Percentiles rank a stretch among this genome's conserved stretches.
Evolutionary conservation across 345 rosid genomes (phyloP).

Genomic region (Isatis tinctoria): DNA sequence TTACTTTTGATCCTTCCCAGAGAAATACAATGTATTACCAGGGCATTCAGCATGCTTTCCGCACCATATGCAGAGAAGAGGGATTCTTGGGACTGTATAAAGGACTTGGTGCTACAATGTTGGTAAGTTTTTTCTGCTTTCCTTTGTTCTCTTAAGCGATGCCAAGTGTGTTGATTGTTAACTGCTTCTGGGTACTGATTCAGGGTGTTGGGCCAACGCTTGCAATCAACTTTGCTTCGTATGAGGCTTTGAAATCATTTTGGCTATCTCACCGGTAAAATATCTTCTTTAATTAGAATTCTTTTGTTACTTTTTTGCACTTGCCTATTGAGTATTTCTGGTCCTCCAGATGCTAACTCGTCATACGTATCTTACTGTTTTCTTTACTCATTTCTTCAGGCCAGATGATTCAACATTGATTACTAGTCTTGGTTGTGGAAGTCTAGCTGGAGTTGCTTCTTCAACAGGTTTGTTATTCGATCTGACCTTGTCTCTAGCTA

Average conservation of each 20-base stretch:
- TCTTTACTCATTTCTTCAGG: constrained; percentile 37
- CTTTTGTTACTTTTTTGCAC: neutral
- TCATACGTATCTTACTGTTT: neutral
- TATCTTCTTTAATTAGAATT: neutral
- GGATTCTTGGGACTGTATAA: constrained; percentile 83
- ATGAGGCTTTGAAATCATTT: constrained; percentile 59
- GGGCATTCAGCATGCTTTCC: constrained; percentile 74
- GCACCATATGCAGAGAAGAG: constrained; percentile 78
- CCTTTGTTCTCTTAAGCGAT: neutral
- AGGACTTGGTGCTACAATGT: constrained; percentile 93
- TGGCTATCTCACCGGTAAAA: constrained; percentile 73
- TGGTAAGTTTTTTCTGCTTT: constrained; percentile 47
- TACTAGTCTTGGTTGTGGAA: constrained; percentile 79
- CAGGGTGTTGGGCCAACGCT: constrained; percentile 94
- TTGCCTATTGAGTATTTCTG: neutral
- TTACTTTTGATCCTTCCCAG: constrained; percentile 39
- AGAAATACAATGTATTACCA: constrained; percentile 69
- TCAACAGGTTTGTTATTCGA: constrained; percentile 62
- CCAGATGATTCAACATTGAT: constrained; percentile 55
- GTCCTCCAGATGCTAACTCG: neutral
- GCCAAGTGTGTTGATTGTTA: constrained; percentile 1
- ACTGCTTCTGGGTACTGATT: constrained; percentile 8
- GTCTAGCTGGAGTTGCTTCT: constrained; percentile 91
- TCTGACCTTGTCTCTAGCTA: neutral
- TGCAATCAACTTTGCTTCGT: constrained; percentile 84